A percentile compares a stretch with the other conserved stretches of the same genome.
Evolutionary conservation across 208 protist species (phyloP).

Genomic region (Trichomonas gallinae): DNA sequence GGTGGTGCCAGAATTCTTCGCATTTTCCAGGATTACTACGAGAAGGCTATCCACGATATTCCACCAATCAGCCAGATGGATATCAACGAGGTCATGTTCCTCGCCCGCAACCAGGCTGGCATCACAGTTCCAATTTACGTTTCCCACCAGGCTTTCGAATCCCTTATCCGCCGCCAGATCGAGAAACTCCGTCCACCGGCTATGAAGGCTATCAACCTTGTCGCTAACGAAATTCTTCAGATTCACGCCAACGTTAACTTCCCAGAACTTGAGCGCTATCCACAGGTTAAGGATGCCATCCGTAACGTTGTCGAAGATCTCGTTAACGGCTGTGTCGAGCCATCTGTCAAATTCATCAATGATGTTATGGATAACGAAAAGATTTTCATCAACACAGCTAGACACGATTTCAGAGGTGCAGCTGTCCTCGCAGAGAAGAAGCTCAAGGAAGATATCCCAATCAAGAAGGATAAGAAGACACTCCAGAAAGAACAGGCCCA

Average conservation of each 20-base stretch:
- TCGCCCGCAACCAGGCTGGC: background rate
- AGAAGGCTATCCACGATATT: background rate
- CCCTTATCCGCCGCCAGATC: background rate
- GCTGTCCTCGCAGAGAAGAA: background rate
- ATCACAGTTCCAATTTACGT: background rate
- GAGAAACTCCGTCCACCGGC: constrained; percentile 15
- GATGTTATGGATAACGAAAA: constrained; percentile 20
- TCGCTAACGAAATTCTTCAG: background rate
- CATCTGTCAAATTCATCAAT: background rate
- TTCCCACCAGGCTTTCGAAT: background rate
- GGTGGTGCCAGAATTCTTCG: constrained; percentile 12
- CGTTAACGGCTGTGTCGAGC: background rate
- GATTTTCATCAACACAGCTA: constrained; percentile 10
- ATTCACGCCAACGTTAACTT: background rate
- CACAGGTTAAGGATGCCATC: background rate
- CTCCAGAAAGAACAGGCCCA: background rate
- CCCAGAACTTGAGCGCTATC: background rate
- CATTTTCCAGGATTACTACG: background rate
- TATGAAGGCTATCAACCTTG: background rate
- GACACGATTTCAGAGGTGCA: constrained; percentile 4
- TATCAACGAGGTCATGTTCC: background rate
- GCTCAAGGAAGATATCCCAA: background rate
- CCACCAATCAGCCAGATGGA: background rate
- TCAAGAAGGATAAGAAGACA: background rate
- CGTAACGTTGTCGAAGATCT: background rate